Percentiles rank a stretch among this genome's conserved stretches.
phyloP scores from a whole-genome alignment of 805 yeast genomes.

The Danielozyma ontarioensis region DNA sequence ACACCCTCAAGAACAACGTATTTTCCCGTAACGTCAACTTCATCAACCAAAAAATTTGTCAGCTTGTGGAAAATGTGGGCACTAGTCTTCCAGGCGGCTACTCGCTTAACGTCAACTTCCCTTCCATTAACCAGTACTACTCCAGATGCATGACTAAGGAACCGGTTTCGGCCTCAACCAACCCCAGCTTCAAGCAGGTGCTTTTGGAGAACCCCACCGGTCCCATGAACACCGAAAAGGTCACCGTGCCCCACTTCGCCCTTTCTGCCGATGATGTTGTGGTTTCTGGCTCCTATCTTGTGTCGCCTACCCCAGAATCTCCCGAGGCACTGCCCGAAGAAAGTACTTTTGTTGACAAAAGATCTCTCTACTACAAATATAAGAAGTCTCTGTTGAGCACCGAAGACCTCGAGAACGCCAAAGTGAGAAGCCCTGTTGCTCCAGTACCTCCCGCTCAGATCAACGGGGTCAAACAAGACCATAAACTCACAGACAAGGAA shows the following conservation, averaged over 20 bases:
- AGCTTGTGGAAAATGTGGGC: conserved; percentile 13
- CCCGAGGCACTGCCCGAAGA: background rate
- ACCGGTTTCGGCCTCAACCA: background rate
- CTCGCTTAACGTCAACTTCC: conserved; percentile 22
- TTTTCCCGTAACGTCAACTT: conserved; percentile 17
- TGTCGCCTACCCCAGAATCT: background rate
- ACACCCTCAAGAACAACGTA: conserved; percentile 13
- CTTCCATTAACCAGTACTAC: conserved; percentile 19
- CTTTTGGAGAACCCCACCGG: background rate
- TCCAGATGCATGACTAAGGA: conserved; percentile 15
- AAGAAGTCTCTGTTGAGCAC: background rate
- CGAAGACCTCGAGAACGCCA: background rate
- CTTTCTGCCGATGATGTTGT: background rate
- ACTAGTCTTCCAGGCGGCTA: conserved; percentile 3
- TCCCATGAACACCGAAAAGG: background rate
- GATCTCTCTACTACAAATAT: conserved; percentile 1
- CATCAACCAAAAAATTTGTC: conserved; percentile 18
- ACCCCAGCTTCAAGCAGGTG: background rate
- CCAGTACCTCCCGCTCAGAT: background rate
- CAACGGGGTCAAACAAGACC: background rate
- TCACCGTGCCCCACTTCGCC: background rate
- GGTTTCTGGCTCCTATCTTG: background rate
- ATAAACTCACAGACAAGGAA: background rate
- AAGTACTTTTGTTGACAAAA: background rate
- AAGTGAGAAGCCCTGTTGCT: too few species aligned